Conservation (phyloP, 352 stramenopile genomes). For the Globisporangium megalacanthum region DNA sequence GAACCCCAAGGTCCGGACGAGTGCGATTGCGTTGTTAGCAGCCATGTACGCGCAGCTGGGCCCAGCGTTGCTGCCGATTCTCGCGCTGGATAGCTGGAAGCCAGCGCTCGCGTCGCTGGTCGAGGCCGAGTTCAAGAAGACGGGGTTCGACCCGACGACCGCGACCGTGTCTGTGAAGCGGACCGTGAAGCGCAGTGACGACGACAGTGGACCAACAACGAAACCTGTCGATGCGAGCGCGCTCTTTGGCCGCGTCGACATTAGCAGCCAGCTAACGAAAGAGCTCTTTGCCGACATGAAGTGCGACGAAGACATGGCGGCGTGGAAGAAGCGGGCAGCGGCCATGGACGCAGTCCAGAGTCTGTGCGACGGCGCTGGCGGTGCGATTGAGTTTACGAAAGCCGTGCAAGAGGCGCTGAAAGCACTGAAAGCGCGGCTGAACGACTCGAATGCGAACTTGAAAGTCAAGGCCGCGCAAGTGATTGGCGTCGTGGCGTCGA, state of each 20-base stretch:
- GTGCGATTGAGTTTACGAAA: conserved; percentile 82
- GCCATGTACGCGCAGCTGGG: conserved; percentile 84
- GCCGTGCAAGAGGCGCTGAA: conserved; percentile 73
- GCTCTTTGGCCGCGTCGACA: conserved; percentile 72
- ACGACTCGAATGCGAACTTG: conserved; percentile 82
- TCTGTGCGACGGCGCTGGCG: conserved; percentile 72
- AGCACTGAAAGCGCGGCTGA: conserved; percentile 68
- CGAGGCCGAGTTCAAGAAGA: conserved; percentile 78
- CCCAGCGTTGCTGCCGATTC: conserved; percentile 67
- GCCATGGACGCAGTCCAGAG: conserved; percentile 76
- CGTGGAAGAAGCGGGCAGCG: conserved; percentile 80
- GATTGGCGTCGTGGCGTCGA: conserved; percentile 69
- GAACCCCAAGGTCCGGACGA: conserved; percentile 71
- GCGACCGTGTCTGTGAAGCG: conserved; percentile 54
- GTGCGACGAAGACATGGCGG: conserved; percentile 77
- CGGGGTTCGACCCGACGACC: conserved; percentile 61
- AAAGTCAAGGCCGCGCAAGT: conserved; percentile 85
- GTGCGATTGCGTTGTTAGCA: conserved; percentile 59
- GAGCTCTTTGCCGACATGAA: conserved; percentile 84
- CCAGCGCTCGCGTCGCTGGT: conserved; percentile 69
- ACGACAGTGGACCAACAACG: conserved; percentile 13
- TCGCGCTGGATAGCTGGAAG: conserved; percentile 83
- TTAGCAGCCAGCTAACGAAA: conserved; percentile 80
- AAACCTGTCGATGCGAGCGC: conserved; percentile 36
- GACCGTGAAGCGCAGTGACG: conserved; percentile 65